Evolutionary conservation across 2,329 filamentous ascomycete genomes (phyloP), one percentile per base, ranked within the genome.

Genomic region (Bretziella fagacearum): DNA sequence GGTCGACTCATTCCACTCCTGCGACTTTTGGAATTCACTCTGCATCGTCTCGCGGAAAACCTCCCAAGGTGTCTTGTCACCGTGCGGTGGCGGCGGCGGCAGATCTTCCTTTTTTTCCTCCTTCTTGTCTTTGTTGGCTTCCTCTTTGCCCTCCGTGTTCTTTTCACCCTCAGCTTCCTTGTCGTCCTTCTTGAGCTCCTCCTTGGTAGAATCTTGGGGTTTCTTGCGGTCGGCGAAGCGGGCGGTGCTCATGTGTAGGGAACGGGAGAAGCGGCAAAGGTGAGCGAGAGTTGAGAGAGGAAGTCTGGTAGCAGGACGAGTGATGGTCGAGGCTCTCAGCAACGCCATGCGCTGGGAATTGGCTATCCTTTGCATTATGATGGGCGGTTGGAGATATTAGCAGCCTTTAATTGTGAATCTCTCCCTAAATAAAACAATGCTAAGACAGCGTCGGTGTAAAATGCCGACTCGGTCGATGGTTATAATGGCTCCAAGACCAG

Each of bases 1-100:
- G 35, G 89, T 98, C 36, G 85, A 93, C 60, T 98, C 91, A 59
- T 98, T 94, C 91, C 91, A 98, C 62, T 98, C 91, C 60, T 96
- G 94, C 13, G 87, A 96, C 45, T 85, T 83, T 63, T 95, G 86
- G 66, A 98, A 93, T 64, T 98, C 91, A 49, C 71, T 73, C 62
- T 84, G 77, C 64, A 98, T 76, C n/a, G 91, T 98, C 60, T 98
- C 91, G 58, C 84, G 84, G 67, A 98, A 98, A 26, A 98, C 91
- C 62, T 96, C 85, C 87, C 91, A 96, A 46, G 91, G 91, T 2
- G 89, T 91, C 70, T 98, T 98, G 67, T 94, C 86, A 52, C 91
- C 91, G 59, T 98, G 91, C 17, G 87, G 89, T n/a, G 91, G 89
- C 11, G 87, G 89, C 18, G 89, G 84, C 10, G 87, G 80, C 23